Conservation (phyloP, 2,329 filamentous ascomycete genomes). For the Fusarium humuli region DNA sequence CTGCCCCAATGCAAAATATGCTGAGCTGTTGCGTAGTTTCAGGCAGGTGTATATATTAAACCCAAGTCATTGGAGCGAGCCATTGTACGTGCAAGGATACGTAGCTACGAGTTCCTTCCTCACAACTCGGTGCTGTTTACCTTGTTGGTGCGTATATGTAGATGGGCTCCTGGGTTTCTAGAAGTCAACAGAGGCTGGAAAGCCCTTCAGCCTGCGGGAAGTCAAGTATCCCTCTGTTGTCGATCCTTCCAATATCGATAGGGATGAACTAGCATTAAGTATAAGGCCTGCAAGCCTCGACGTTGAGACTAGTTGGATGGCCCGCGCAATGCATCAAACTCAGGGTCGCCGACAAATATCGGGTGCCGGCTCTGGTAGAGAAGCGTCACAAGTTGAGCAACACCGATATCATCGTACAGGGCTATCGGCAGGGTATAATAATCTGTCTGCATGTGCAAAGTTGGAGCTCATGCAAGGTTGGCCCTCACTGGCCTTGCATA, state of each 20-base stretch:
- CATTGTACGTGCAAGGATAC: neutral
- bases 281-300: slow-evolving; percentile 4
- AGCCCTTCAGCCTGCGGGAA: slow-evolving; percentile 26
- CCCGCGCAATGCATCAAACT: neutral
- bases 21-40: neutral
- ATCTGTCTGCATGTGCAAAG: slow-evolving; percentile 29
- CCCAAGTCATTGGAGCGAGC: neutral
- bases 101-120: neutral
- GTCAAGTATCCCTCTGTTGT: slow-evolving; percentile 11
- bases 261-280: slow-evolving; percentile 22
- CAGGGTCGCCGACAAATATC: slow-evolving; percentile 16
- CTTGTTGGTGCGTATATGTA: neutral
- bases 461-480: neutral
- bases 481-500: slow-evolving; percentile 19
- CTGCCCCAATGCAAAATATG: slow-evolving; percentile 1
- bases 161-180: slow-evolving; percentile 22
- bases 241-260: slow-evolving; percentile 23
- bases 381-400: slow-evolving; percentile 25
- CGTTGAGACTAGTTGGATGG: neutral
- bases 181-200: slow-evolving; percentile 14
- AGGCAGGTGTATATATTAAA: neutral
- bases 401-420: slow-evolving; percentile 36
- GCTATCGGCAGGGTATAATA: slow-evolving; percentile 24
- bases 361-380: slow-evolving; percentile 9
- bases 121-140: neutral